Evolutionary conservation across 176 grass and related monocot genomes (phyloP).

Genomic region (Juncus inflexus): DNA sequence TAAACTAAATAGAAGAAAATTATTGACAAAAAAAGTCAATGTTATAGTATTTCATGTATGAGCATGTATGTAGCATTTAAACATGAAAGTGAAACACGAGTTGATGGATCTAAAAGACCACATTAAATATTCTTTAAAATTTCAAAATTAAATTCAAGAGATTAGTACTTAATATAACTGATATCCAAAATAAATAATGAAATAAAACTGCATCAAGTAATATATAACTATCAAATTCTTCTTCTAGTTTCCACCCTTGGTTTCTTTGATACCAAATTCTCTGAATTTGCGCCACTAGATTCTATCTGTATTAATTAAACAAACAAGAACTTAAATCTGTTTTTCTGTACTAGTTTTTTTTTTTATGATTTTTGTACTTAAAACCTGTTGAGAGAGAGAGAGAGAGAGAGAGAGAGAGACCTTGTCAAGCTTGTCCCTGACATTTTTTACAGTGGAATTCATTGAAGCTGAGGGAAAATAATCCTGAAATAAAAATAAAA

Average conservation of each 20-base stretch:
- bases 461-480: slow-evolving; percentile 80
- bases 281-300: slow-evolving; percentile 33
- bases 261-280: slow-evolving; percentile 49
- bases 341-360: too few relatives aligned
- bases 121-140: too few relatives aligned
- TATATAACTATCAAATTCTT: slow-evolving; percentile 52
- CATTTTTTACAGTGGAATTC: slow-evolving; percentile 65
- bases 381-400: slow-evolving; percentile 11
- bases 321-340: too few relatives aligned
- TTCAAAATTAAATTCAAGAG: too few relatives aligned
- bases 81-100: too few relatives aligned
- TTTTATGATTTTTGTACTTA: neutral
- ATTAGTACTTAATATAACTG: too few relatives aligned
- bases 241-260: slow-evolving; percentile 54
- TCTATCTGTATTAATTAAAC: slow-evolving; percentile 56
- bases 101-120: too few relatives aligned
- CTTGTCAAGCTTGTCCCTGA: slow-evolving; percentile 78
- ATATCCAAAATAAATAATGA: too few relatives aligned
- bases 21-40: too few relatives aligned
- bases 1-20: too few relatives aligned
- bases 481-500: slow-evolving; percentile 43
- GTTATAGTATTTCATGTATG: too few relatives aligned
- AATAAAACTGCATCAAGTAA: neutral
- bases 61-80: too few relatives aligned
- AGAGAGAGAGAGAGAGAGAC: slow-evolving; percentile 22